A percentile compares a stretch with the other conserved stretches of the same genome.
These are phyloP conservation scores for Phytophthora colocasiae DNA, from an alignment of 352 stramenopile species.

Conservation along the genomic window DNA sequence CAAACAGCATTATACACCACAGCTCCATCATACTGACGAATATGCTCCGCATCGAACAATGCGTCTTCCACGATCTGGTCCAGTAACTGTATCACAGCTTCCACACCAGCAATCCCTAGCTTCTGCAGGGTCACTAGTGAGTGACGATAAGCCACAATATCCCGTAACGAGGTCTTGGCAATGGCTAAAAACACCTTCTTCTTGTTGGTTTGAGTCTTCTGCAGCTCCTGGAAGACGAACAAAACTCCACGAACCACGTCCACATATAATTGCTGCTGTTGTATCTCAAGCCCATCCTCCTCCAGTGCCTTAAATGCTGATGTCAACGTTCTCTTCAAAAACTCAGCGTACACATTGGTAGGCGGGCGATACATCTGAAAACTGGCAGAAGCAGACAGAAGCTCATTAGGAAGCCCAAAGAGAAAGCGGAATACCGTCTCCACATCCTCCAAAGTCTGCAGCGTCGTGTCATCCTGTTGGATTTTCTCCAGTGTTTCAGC, in stretches of 20 bases:
- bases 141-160: constrained; percentile 67
- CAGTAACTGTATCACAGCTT: constrained; percentile 38
- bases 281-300: neutral
- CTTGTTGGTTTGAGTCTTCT: constrained; percentile 89
- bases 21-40: constrained; percentile 75
- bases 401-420: constrained; percentile 53
- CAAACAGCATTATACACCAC: constrained; percentile 50
- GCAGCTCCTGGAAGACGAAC: constrained; percentile 79
- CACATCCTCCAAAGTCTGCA: constrained; percentile 58
- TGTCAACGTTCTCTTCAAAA: constrained; percentile 64
- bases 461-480: constrained; percentile 14
- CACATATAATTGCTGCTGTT: constrained; percentile 38
- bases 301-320: constrained; percentile 33
- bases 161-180: constrained; percentile 77
- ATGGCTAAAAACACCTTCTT: constrained; percentile 88
- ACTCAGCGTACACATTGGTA: constrained; percentile 79
- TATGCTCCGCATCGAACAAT: constrained; percentile 80
- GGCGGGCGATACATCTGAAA: constrained; percentile 86
- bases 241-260: constrained; percentile 57
- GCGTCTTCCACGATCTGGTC: constrained; percentile 74
- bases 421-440: constrained; percentile 70
- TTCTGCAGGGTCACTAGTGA: constrained; percentile 42
- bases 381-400: constrained; percentile 20
- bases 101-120: constrained; percentile 18
- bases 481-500: constrained; percentile 61